Evolutionary conservation across 2,329 filamentous ascomycete genomes (phyloP).

Genomic region (Fonsecaea pugnacius): DNA sequence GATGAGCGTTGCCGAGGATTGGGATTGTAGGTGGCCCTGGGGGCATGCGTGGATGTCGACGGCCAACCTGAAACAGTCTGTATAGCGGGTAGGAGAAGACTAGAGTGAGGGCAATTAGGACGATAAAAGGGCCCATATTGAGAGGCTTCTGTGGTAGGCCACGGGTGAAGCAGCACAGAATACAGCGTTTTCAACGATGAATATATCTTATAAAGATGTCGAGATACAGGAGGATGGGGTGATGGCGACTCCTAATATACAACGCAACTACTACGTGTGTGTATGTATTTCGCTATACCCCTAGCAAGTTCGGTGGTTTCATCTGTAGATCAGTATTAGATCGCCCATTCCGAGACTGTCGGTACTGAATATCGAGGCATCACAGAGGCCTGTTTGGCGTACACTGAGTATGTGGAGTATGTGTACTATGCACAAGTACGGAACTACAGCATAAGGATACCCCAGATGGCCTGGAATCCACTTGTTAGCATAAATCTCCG

Average conservation of each 20-base stretch:
- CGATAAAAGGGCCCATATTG: background rate
- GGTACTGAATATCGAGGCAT: background rate
- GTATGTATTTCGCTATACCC: background rate
- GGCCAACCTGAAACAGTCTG: constrained; percentile 19
- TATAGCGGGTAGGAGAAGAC: constrained; percentile 9
- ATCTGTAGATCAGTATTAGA: background rate
- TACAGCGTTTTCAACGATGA: background rate
- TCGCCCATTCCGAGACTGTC: background rate
- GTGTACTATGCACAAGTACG: background rate
- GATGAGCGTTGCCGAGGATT: constrained; percentile 48
- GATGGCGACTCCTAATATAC: background rate
- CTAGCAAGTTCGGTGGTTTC: background rate
- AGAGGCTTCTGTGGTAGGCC: background rate
- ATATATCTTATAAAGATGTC: background rate
- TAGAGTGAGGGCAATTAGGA: background rate
- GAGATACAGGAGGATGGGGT: background rate
- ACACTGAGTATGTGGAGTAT: background rate
- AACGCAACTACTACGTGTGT: background rate
- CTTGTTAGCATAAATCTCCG: background rate
- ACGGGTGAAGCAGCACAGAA: background rate
- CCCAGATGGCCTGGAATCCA: background rate
- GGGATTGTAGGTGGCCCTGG: constrained; percentile 49
- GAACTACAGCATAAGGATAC: background rate
- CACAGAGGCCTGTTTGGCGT: background rate
- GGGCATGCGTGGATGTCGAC: constrained; percentile 18